A percentile compares a stretch with the other conserved stretches of the same genome.
These are phyloP conservation scores for Xylariaceae sp. DNA, from an alignment of 2,329 filamentous ascomycete genomes.

Conservation along the genomic window DNA sequence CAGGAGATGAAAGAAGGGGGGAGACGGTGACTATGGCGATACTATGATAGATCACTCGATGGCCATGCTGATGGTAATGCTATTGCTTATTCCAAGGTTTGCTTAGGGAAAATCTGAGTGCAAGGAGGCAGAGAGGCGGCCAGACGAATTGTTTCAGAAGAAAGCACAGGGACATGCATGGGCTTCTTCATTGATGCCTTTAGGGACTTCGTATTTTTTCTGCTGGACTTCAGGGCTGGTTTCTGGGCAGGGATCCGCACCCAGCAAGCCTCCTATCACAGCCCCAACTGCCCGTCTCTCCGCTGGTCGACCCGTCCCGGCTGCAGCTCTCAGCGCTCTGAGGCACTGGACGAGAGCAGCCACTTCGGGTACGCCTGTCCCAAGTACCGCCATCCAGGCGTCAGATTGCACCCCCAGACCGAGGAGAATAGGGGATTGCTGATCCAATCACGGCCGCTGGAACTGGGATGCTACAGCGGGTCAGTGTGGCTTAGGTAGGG, in stretches of 20 bases:
- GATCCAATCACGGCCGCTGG: constrained; percentile 3
- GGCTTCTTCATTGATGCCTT: constrained; percentile 18
- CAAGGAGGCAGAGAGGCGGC: constrained; percentile 1
- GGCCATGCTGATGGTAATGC: constrained; percentile 15
- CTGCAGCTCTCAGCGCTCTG: too few species aligned
- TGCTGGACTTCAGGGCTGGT: too few species aligned
- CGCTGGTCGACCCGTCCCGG: constrained; percentile 6
- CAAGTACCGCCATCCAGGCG: too few species aligned
- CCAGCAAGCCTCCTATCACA: constrained; percentile 10
- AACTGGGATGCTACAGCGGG: constrained; percentile 1
- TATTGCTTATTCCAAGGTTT: too few species aligned
- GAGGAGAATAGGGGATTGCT: background rate
- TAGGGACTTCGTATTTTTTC: constrained; percentile 27
- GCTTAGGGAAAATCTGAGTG: constrained; percentile 15
- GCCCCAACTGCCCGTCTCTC: background rate
- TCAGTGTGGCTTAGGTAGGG: constrained; percentile 12
- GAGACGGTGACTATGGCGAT: constrained; percentile 10
- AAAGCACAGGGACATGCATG: constrained; percentile 19
- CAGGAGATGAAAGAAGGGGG: background rate
- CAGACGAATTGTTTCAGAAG: constrained; percentile 23
- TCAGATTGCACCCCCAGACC: background rate
- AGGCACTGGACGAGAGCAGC: too few species aligned
- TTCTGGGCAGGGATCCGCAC: constrained; percentile 19
- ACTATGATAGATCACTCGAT: constrained; percentile 24
- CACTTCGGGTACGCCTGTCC: too few species aligned